Percentiles rank a stretch among this genome's conserved stretches.
Conservation (phyloP, 768 basidiomycete species). For the Pleurotus tuber-regium region DNA sequence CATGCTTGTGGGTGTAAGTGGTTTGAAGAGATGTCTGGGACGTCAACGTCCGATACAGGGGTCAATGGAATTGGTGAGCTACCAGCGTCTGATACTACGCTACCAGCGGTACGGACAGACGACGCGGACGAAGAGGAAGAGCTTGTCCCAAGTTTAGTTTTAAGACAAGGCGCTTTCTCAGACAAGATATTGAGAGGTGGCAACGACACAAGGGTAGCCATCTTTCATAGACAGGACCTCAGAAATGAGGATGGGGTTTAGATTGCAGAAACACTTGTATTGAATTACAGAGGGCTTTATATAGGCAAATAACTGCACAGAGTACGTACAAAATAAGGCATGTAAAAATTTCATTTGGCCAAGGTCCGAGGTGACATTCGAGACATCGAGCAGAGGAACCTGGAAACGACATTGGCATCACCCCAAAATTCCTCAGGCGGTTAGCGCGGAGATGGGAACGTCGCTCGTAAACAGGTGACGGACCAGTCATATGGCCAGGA, state of each 20-base stretch:
- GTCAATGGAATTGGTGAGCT: slow-evolving; percentile 12
- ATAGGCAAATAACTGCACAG: neutral
- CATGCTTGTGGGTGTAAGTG: neutral
- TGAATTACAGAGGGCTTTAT: neutral
- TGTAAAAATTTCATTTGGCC: neutral
- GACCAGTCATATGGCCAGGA: neutral
- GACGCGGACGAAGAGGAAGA: slow-evolving; percentile 32
- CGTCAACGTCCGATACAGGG: slow-evolving; percentile 23
- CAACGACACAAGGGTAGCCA: slow-evolving; percentile 9
- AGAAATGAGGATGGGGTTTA: neutral
- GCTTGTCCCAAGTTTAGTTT: slow-evolving; percentile 15
- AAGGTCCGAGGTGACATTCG: slow-evolving; percentile 4
- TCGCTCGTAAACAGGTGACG: neutral
- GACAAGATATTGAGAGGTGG: slow-evolving; percentile 10
- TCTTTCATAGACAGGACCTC: slow-evolving; percentile 4
- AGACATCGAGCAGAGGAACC: neutral
- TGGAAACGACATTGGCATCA: neutral
- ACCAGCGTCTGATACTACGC: slow-evolving; percentile 32
- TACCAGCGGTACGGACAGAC: slow-evolving; percentile 32
- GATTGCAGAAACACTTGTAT: neutral
- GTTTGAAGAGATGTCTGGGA: slow-evolving; percentile 14
- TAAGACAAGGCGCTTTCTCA: neutral
- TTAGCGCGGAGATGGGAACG: neutral
- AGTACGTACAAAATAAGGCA: neutral
- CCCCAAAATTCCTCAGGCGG: slow-evolving; percentile 3